These are phyloP conservation scores for Lachancea sp. DNA, from an alignment of 805 yeast genomes.

Conservation along the genomic window DNA sequence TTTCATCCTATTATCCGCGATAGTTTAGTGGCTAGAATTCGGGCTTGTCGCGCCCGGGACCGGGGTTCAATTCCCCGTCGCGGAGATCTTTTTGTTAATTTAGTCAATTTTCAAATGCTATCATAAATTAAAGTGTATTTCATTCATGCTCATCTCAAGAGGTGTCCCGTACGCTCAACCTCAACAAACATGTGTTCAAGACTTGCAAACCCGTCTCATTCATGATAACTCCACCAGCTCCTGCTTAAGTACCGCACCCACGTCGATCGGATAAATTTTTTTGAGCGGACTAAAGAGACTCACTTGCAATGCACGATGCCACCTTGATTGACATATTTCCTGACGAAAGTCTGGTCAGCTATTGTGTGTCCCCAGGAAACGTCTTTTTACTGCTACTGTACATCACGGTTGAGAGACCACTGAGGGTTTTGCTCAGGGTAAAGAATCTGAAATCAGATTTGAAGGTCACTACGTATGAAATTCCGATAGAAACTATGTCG, in stretches of 20 bases:
- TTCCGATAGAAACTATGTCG: background rate
- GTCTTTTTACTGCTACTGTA: background rate
- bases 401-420: background rate
- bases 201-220: too few species aligned
- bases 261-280: too few species aligned
- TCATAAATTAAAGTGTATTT: too few species aligned
- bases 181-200: too few species aligned
- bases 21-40: conserved; percentile 27
- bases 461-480: background rate
- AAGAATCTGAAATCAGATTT: background rate
- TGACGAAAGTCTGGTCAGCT: background rate
- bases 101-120: background rate
- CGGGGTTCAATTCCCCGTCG: conserved; percentile 32
- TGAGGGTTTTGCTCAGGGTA: background rate
- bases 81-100: conserved; percentile 15
- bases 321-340: background rate
- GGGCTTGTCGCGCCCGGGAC: conserved; percentile 30
- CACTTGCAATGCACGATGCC: background rate
- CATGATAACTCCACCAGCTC: too few species aligned
- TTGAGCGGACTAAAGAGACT: too few species aligned
- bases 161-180: too few species aligned
- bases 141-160: too few species aligned
- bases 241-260: too few species aligned
- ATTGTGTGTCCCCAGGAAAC: conserved; percentile 3
- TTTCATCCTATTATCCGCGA: conserved; percentile 14